phyloP scores from a whole-genome alignment of 768 basidiomycete species.

The Candolleomyces eurysporus region DNA sequence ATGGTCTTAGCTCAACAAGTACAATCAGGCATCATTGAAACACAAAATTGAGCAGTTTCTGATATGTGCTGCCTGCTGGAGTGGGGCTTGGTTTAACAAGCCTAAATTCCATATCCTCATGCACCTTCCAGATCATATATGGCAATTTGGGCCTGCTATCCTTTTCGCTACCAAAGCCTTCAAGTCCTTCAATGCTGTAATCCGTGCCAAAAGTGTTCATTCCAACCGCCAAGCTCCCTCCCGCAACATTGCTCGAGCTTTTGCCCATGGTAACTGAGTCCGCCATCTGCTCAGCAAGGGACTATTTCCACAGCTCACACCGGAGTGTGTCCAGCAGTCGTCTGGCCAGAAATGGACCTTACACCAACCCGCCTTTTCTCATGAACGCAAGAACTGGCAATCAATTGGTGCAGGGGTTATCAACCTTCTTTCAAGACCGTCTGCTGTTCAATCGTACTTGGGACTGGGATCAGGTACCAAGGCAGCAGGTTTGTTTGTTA shows the following conservation, averaged over 20 bases:
- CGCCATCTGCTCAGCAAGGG: no score
- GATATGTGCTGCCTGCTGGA: slow-evolving; percentile 23
- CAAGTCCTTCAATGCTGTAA: slow-evolving; percentile 40
- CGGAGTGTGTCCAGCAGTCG: no score
- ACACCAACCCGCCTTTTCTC: no score
- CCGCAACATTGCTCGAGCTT: slow-evolving; percentile 24
- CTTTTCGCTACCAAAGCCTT: slow-evolving; percentile 43
- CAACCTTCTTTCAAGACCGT: no score
- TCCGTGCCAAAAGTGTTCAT: slow-evolving; percentile 29
- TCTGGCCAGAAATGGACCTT: no score
- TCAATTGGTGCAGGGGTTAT: no score
- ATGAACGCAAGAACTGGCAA: no score
- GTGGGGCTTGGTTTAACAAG: slow-evolving; percentile 37
- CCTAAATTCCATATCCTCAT: slow-evolving; percentile 42
- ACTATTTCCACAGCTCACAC: no score
- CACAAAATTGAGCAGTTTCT: slow-evolving; percentile 35
- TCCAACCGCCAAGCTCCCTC: slow-evolving; percentile 33
- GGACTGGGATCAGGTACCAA: no score
- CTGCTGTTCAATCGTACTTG: no score
- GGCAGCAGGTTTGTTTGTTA: no score
- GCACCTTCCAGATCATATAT: slow-evolving; percentile 35
- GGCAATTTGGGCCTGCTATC: slow-evolving; percentile 39
- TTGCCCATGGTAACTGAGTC: slow-evolving; percentile 1
- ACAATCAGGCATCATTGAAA: neutral
- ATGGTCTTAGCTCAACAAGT: no score